A percentile compares a stretch with the other conserved stretches of the same genome.
Evolutionary conservation across 768 basidiomycete genomes (phyloP).

Genomic region (Suillus spraguei): DNA sequence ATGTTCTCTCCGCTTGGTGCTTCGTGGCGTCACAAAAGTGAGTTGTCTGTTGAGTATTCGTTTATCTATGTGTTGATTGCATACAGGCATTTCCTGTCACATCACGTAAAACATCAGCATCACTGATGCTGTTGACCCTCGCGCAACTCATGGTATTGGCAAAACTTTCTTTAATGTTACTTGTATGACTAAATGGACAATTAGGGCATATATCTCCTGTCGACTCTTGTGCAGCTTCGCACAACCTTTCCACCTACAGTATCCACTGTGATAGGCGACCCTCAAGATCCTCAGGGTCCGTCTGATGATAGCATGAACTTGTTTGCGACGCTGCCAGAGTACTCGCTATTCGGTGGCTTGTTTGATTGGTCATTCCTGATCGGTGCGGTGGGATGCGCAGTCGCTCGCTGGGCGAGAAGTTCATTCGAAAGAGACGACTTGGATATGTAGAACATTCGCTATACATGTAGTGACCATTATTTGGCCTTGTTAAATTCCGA

Average conservation of each 20-base stretch:
- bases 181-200: not conserved
- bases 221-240: constrained; percentile 81
- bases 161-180: constrained; percentile 8
- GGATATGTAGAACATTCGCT: constrained; percentile 10
- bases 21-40: constrained; percentile 67
- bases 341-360: constrained; percentile 69
- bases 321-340: constrained; percentile 73
- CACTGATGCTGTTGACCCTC: constrained; percentile 73
- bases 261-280: constrained; percentile 17
- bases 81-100: constrained; percentile 62
- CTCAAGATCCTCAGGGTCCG: constrained; percentile 9
- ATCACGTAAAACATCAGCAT: constrained; percentile 70
- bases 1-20: constrained; percentile 68
- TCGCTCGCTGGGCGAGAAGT: constrained; percentile 57
- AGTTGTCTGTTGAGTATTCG: constrained; percentile 18
- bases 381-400: constrained; percentile 50
- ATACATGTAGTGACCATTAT: not conserved
- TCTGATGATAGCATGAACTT: constrained; percentile 44
- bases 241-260: constrained; percentile 72
- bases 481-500: not conserved
- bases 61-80: not conserved
- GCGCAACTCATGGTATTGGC: constrained; percentile 77
- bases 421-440: constrained; percentile 24
- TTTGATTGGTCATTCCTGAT: constrained; percentile 76
- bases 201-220: constrained; percentile 82